Evolutionary conservation across 495 filamentous ascomycete genomes (phyloP), one percentile per base, ranked within the genome.

Genomic region (Paragyromitra xinjiangensis): DNA sequence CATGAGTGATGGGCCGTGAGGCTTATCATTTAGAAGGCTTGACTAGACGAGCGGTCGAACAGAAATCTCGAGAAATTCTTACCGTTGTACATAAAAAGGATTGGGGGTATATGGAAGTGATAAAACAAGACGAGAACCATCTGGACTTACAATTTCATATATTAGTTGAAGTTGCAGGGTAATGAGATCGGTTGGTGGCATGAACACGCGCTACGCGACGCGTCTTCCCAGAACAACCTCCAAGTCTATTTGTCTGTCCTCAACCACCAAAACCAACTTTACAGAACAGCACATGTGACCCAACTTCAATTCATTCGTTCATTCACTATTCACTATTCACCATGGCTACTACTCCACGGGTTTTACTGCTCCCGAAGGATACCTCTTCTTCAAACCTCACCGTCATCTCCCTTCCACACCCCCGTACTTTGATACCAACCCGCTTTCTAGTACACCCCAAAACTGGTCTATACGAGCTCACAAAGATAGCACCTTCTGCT

Each of bases 401-500:
- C 70, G 89, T 98, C 64, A 83, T 97, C 78, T 91, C 90, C 37
- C 86, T 99, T 12, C 87, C 90, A n/a, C 88, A 97, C 83, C 95
- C 96, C 9, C 90, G 90, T 73, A 92, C 89, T 53, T 83, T 79
- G 24, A 86, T 85, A 14, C 88, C 91, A 6, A 88, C 86, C 59
- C 88, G 92, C 71, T 98, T 94, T 83, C 88, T 93, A 71, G 90
- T 93, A 81, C 95, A 94, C 82, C 93, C 94, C 3, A 83, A 88
- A 39, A 88, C 88, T 11, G 95, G 95, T 34, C 86, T 97, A 74
- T 94, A 92, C 84, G 95, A 99, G 82, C 94, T 98, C 85, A 97
- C 90, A 14, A 87, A 87, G 50, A 87, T 98, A 79, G 83, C 89
- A 11, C 87, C 93, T 6, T 87, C 93, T 40, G 88, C 87, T 53